Percentiles rank a stretch among this genome's conserved stretches.
Evolutionary conservation across 371 early-diverging fungal species (phyloP).

Genomic region (Lichtheimia corymbifera): DNA sequence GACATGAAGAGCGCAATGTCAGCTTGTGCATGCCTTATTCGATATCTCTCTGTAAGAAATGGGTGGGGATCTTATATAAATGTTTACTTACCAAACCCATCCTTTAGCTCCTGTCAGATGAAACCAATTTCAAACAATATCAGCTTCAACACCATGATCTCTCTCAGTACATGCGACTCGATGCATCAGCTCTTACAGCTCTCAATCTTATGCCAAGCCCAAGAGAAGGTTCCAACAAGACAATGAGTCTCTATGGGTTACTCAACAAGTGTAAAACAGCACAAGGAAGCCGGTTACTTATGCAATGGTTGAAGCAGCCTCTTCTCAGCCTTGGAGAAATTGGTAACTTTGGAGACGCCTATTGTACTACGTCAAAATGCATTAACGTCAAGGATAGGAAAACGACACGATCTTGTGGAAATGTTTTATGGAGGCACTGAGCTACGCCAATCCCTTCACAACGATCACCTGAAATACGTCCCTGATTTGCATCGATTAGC

Average conservation of each 20-base stretch:
- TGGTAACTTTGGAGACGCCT: constrained; percentile 29
- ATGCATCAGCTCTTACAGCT: constrained; percentile 87
- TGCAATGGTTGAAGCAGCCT: constrained; percentile 96
- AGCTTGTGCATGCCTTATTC: constrained; percentile 71
- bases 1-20: constrained; percentile 81
- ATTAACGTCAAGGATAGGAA: constrained; percentile 34
- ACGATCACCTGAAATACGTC: constrained; percentile 72
- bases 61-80: not conserved
- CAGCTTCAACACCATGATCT: constrained; percentile 72
- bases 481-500: constrained; percentile 91
- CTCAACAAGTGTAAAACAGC: constrained; percentile 90
- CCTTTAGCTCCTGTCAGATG: constrained; percentile 69
- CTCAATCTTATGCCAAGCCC: constrained; percentile 84
- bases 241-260: constrained; percentile 83
- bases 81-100: not conserved
- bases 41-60: not conserved
- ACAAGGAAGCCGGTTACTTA: constrained; percentile 86
- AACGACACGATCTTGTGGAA: constrained; percentile 81
- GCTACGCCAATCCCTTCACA: constrained; percentile 71
- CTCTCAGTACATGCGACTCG: constrained; percentile 91
- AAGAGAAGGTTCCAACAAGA: constrained; percentile 77
- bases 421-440: constrained; percentile 72
- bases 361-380: not conserved
- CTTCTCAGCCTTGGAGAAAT: constrained; percentile 76
- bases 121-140: constrained; percentile 76